These are phyloP conservation scores for Cutaneotrichosporon sp. DNA, from an alignment of 1,284 basidiomycete genomes.

Conservation along the genomic window DNA sequence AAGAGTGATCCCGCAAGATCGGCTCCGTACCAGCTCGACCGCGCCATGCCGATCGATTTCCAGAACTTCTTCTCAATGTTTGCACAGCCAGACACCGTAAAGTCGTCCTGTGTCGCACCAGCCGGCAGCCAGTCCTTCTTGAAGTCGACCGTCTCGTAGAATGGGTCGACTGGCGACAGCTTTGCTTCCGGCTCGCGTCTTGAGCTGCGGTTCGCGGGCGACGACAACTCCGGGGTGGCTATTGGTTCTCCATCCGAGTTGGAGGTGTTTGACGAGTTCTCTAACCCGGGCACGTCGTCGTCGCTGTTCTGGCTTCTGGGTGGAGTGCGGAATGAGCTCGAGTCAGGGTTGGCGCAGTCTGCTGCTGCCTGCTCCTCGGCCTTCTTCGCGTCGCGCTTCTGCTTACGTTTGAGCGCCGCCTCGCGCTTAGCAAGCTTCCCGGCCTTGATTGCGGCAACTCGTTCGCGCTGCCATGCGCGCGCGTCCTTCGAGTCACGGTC, in stretches of 20 bases:
- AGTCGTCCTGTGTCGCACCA: constrained; percentile 68
- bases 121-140: constrained; percentile 73
- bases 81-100: constrained; percentile 78
- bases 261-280: constrained; percentile 34
- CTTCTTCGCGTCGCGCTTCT: constrained; percentile 15
- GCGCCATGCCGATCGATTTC: constrained; percentile 72
- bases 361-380: constrained; percentile 19
- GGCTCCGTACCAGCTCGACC: constrained; percentile 92
- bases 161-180: constrained; percentile 46
- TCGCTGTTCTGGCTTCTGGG: not conserved
- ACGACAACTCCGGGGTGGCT: constrained; percentile 28
- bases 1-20: constrained; percentile 83
- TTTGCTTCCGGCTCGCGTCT: not conserved
- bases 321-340: constrained; percentile 3
- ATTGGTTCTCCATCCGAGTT: constrained; percentile 38
- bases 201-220: not conserved
- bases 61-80: constrained; percentile 89
- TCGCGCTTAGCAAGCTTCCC: constrained; percentile 29
- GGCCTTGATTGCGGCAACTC: constrained; percentile 22
- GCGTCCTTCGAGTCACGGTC: constrained; percentile 45
- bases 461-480: constrained; percentile 28
- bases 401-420: constrained; percentile 39
- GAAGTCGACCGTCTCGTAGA: constrained; percentile 69
- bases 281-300: constrained; percentile 34
- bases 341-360: not conserved